A percentile compares a stretch with the other conserved stretches of the same genome.
These are phyloP conservation scores for Oenanthe javanica DNA, from an alignment of 140 eudicot species.

Conservation along the genomic window DNA sequence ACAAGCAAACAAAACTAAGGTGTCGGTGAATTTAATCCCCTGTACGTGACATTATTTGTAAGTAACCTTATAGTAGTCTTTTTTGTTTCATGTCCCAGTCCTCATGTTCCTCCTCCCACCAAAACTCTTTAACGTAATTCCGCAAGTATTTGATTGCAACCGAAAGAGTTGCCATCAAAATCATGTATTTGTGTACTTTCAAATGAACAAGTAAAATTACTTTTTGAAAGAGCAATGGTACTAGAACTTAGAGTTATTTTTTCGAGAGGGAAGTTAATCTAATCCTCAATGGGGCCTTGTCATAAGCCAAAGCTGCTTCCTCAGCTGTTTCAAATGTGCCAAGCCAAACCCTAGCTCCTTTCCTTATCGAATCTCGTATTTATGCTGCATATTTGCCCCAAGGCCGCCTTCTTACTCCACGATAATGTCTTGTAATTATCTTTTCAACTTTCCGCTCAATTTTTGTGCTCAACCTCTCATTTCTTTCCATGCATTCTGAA, in stretches of 20 bases:
- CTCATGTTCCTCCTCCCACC: slow-evolving; percentile 32
- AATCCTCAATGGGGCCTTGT: slow-evolving; percentile 75
- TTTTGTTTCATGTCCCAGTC: slow-evolving; percentile 16
- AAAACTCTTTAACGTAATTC: slow-evolving; percentile 33
- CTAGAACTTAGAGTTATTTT: slow-evolving; percentile 13
- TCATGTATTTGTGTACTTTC: not conserved
- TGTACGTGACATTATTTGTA: too few relatives aligned
- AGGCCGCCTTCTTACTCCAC: slow-evolving; percentile 86
- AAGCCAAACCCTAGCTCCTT: slow-evolving; percentile 79
- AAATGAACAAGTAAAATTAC: not conserved
- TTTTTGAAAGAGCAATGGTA: slow-evolving; percentile 1
- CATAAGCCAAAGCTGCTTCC: slow-evolving; percentile 93
- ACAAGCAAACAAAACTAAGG: too few relatives aligned
- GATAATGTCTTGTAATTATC: slow-evolving; percentile 34
- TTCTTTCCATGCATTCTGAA: too few relatives aligned
- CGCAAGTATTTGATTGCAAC: slow-evolving; percentile 3
- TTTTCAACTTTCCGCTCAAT: not conserved
- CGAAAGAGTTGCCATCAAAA: not conserved
- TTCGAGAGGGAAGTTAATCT: slow-evolving; percentile 64
- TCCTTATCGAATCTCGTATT: slow-evolving; percentile 69
- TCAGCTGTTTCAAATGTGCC: slow-evolving; percentile 82
- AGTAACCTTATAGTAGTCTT: too few relatives aligned
- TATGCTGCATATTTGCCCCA: slow-evolving; percentile 97
- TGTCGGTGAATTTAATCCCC: too few relatives aligned
- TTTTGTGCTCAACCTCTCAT: too few relatives aligned